A percentile compares a stretch with the other conserved stretches of the same genome.
Evolutionary conservation across 805 yeast species (phyloP).

Genomic region (Saccharomycopsis malanga): DNA sequence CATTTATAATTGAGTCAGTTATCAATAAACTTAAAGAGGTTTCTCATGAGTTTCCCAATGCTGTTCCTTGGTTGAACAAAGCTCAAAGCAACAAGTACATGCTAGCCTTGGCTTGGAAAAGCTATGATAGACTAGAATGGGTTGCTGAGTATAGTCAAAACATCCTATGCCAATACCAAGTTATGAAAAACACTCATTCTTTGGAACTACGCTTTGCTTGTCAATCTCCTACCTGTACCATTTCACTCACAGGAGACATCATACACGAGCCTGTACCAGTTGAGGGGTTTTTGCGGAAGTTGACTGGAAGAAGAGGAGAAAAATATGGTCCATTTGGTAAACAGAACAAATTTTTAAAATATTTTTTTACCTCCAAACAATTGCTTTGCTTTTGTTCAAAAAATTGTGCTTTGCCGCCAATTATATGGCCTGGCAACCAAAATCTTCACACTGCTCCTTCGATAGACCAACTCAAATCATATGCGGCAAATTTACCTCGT

Average conservation of each 20-base stretch:
- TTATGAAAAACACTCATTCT: constrained; percentile 38
- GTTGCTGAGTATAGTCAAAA: constrained; percentile 38
- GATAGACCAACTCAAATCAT: neutral
- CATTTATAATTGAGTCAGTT: constrained; percentile 10
- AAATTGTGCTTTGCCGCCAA: constrained; percentile 54
- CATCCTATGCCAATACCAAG: constrained; percentile 38
- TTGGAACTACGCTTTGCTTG: constrained; percentile 53
- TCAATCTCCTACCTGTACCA: constrained; percentile 33
- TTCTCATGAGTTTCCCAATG: constrained; percentile 23
- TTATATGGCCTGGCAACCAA: too few species aligned
- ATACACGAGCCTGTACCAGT: constrained; percentile 58
- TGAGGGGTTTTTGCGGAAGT: constrained; percentile 62
- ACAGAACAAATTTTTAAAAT: constrained; percentile 37
- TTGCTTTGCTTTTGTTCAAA: constrained; percentile 53
- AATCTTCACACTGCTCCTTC: constrained; percentile 26
- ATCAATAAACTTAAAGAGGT: constrained; percentile 6
- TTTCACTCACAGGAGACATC: constrained; percentile 22
- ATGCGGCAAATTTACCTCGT: neutral
- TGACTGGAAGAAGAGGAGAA: constrained; percentile 39
- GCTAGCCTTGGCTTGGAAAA: constrained; percentile 53
- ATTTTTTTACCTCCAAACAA: constrained; percentile 57
- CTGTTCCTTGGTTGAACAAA: constrained; percentile 23
- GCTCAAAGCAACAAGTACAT: constrained; percentile 27
- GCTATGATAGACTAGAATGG: constrained; percentile 76
- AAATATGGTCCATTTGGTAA: constrained; percentile 29